Conservation (phyloP, 179 eudicot genomes). For the Dionaea muscipula region DNA sequence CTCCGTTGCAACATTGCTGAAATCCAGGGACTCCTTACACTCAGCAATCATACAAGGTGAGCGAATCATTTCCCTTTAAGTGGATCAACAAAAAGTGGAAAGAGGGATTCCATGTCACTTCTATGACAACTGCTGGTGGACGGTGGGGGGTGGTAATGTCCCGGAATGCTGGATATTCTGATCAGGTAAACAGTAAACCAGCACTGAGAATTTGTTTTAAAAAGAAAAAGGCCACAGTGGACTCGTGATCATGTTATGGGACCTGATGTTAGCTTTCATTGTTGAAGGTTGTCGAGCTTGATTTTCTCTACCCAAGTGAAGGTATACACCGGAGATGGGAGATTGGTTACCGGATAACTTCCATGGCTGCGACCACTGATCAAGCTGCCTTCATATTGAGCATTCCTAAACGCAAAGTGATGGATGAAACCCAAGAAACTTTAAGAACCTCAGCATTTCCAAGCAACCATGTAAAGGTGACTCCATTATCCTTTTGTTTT, state of each 20-base stretch:
- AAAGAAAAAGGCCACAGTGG: background rate
- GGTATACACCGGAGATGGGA: slow-evolving; percentile 93
- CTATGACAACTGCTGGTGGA: slow-evolving; percentile 67
- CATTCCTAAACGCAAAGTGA: slow-evolving; percentile 63
- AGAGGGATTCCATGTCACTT: slow-evolving; percentile 72
- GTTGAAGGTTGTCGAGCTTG: slow-evolving; percentile 77
- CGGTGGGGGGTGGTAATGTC: slow-evolving; percentile 83
- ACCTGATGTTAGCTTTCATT: background rate
- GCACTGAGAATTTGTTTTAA: background rate
- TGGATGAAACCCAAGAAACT: slow-evolving; percentile 90
- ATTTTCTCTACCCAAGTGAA: slow-evolving; percentile 87
- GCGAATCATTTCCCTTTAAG: slow-evolving; percentile 72
- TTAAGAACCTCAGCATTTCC: slow-evolving; percentile 83
- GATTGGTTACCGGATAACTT: slow-evolving; percentile 71
- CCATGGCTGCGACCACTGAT: slow-evolving; percentile 85
- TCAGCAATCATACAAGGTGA: slow-evolving; percentile 74
- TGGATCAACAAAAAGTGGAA: slow-evolving; percentile 81
- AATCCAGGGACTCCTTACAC: slow-evolving; percentile 54
- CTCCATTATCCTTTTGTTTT: slow-evolving; percentile 3
- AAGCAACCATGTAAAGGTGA: slow-evolving; percentile 85
- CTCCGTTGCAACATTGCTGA: background rate
- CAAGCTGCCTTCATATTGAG: slow-evolving; percentile 87
- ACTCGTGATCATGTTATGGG: background rate
- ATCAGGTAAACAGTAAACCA: slow-evolving; percentile 32
- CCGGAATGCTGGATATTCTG: slow-evolving; percentile 47